Evolutionary conservation across 73 alveolate genomes (phyloP).

Genomic region (Chromera velia): DNA sequence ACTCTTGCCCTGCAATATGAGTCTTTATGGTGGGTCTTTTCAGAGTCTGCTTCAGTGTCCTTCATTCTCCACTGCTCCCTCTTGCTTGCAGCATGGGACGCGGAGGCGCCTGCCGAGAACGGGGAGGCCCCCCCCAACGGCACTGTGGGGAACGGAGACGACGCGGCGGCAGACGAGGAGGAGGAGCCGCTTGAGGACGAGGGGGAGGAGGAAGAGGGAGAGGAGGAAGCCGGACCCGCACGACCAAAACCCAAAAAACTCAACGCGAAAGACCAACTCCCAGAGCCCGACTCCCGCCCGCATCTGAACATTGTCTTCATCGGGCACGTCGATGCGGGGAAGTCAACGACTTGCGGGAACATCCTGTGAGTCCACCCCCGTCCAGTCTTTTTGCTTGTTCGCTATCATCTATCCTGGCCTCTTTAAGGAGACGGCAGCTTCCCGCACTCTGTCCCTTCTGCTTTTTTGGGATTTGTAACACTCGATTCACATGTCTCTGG

Average conservation of each 20-base stretch:
- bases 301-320: conserved; percentile 78
- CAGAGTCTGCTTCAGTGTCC: too few species aligned
- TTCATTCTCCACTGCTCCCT: too few species aligned
- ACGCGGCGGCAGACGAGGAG: conserved; percentile 28
- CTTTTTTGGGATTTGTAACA: too few species aligned
- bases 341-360: conserved; percentile 90
- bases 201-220: conserved; percentile 2
- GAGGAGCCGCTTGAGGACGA: conserved; percentile 4
- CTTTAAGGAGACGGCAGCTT: too few species aligned
- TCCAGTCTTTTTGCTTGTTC: too few species aligned
- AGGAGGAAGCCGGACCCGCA: background rate
- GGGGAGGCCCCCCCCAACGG: too few species aligned
- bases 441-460: too few species aligned
- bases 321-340: conserved; percentile 96
- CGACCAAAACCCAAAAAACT: background rate
- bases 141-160: too few species aligned
- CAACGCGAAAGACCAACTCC: background rate
- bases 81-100: too few species aligned
- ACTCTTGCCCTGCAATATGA: background rate
- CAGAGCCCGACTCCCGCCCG: conserved; percentile 28
- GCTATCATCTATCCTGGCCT: too few species aligned
- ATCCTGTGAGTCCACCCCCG: conserved; percentile 67
- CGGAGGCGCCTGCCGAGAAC: too few species aligned
- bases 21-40: background rate
- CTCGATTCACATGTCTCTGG: too few species aligned